Percentiles rank a stretch among this genome's conserved stretches.
These are phyloP conservation scores for Suillus discolor DNA, from an alignment of 768 basidiomycete genomes.

Conservation along the genomic window DNA sequence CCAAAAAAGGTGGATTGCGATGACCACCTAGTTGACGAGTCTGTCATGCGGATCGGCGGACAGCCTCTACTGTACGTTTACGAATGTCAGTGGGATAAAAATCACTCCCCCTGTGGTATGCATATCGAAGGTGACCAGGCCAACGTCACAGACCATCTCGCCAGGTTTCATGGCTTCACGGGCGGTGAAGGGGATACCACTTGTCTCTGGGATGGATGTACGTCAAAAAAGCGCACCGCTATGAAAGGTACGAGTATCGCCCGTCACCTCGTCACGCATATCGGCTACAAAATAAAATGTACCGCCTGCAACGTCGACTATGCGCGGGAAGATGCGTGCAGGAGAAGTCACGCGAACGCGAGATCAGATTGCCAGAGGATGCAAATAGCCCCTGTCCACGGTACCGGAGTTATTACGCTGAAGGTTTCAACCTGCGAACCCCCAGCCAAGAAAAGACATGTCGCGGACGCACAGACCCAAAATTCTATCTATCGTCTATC, in stretches of 20 bases:
- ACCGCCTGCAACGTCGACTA: constrained; percentile 33
- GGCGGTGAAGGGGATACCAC: constrained; percentile 33
- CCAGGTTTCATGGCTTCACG: constrained; percentile 31
- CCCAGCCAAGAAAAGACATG: constrained; percentile 32
- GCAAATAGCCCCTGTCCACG: constrained; percentile 2
- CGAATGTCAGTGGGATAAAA: constrained; percentile 32
- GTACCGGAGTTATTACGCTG: constrained; percentile 24
- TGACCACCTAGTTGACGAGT: constrained; percentile 29
- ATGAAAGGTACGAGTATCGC: constrained; percentile 38
- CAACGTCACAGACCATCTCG: constrained; percentile 34
- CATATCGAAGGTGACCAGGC: constrained; percentile 38
- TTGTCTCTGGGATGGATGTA: constrained; percentile 34
- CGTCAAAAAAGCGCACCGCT: constrained; percentile 16
- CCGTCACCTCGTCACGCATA: constrained; percentile 34
- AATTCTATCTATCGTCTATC: neutral
- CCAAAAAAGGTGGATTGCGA: constrained; percentile 30
- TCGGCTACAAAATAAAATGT: constrained; percentile 33
- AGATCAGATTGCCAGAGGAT: constrained; percentile 26
- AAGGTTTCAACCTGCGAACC: constrained; percentile 25
- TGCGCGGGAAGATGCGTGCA: constrained; percentile 35
- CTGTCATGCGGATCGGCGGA: constrained; percentile 24
- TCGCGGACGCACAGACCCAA: constrained; percentile 21
- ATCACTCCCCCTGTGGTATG: constrained; percentile 30
- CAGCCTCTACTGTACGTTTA: constrained; percentile 32
- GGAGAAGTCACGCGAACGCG: constrained; percentile 30